Percentiles rank a stretch among this genome's conserved stretches.
These are phyloP conservation scores for Blastobotrys ciferrii DNA, from an alignment of 1,139 yeast species.

Conservation along the genomic window DNA sequence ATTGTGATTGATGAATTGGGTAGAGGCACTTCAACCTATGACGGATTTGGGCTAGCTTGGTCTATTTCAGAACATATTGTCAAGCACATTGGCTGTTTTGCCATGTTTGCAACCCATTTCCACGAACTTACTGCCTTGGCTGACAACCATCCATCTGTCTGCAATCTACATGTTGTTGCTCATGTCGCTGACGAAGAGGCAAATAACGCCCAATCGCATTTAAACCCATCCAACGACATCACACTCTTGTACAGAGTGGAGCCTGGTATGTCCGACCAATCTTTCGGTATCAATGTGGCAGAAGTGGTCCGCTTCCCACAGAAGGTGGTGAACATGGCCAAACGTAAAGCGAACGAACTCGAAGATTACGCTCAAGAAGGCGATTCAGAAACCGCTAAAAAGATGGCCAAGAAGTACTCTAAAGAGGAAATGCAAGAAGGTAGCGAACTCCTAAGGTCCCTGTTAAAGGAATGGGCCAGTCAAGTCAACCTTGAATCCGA, in stretches of 20 bases:
- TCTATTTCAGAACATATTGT: constrained; percentile 87
- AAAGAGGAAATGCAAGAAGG: constrained; percentile 58
- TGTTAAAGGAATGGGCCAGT: constrained; percentile 62
- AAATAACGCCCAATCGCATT: constrained; percentile 18
- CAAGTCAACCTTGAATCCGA: constrained; percentile 45
- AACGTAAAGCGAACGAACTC: constrained; percentile 84
- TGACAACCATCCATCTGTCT: constrained; percentile 57
- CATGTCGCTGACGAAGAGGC: constrained; percentile 56
- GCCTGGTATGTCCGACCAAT: constrained; percentile 88
- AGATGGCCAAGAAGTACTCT: constrained; percentile 45
- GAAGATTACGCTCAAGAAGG: constrained; percentile 60
- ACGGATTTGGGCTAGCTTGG: constrained; percentile 98
- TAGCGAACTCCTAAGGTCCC: constrained; percentile 49
- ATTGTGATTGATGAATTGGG: constrained; percentile 95
- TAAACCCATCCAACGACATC: constrained; percentile 54
- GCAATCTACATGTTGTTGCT: constrained; percentile 90
- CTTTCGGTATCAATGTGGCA: constrained; percentile 97
- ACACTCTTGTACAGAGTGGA: constrained; percentile 88
- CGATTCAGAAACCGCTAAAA: constrained; percentile 18
- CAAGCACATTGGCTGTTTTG: constrained; percentile 65
- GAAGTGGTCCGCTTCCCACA: constrained; percentile 90
- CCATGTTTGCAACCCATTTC: constrained; percentile 94
- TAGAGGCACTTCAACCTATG: constrained; percentile 94
- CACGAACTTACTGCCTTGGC: constrained; percentile 87
- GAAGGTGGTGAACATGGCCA: constrained; percentile 90